phyloP scores from a whole-genome alignment of 106 monocot genomes.

The Acanthochlamys bracteata region DNA sequence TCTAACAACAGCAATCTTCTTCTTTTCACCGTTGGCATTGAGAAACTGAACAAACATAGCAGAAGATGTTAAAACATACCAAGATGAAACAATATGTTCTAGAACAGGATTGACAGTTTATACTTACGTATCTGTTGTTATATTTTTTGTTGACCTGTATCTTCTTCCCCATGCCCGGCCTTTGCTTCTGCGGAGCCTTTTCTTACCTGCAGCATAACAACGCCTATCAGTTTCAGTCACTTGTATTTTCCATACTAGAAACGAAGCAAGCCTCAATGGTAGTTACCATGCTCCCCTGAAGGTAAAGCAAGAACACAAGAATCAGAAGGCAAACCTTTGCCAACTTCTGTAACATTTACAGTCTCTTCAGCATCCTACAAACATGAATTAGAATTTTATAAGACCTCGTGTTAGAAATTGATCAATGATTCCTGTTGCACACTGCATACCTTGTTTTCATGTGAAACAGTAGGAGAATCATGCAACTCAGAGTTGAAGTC shows the following conservation, averaged over 20 bases:
- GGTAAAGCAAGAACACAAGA: neutral
- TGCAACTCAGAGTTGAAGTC: neutral
- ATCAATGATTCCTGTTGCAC: neutral
- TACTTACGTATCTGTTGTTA: neutral
- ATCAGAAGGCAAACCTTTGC: neutral
- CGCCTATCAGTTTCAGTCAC: neutral
- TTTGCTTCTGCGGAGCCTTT: neutral
- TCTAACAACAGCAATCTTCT: too few species aligned
- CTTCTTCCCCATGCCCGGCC: neutral
- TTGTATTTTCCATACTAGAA: neutral
- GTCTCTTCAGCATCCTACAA: slow-evolving; percentile 5
- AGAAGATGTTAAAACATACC: too few species aligned
- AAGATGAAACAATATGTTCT: too few species aligned
- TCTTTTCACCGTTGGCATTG: too few species aligned
- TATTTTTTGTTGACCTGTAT: neutral
- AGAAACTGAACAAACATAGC: too few species aligned
- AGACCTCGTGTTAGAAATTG: neutral
- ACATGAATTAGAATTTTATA: too few species aligned
- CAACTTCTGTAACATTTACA: neutral
- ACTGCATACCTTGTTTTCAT: slow-evolving; percentile 3
- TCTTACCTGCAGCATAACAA: slow-evolving; percentile 2
- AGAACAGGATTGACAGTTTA: neutral
- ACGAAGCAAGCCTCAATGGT: neutral
- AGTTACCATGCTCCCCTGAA: neutral
- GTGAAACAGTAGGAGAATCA: neutral